Evolutionary conservation across 805 yeast species (phyloP).

Genomic region (Myxozyma neotropica): DNA sequence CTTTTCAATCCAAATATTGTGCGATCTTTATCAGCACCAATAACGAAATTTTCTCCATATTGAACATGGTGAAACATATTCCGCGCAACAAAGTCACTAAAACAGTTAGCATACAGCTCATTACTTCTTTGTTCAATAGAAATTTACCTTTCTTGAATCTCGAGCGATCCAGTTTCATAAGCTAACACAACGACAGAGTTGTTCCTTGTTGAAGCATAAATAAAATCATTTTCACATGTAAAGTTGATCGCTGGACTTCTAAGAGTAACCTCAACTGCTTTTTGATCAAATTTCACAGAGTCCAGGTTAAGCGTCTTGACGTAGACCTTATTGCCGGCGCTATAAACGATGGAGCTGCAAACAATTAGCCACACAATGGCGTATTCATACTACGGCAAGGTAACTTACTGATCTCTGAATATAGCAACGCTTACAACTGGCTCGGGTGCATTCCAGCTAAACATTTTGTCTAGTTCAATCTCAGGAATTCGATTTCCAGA

Average conservation of each 20-base stretch:
- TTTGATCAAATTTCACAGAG: conserved; percentile 11
- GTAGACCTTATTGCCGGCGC: conserved; percentile 20
- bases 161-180: background rate
- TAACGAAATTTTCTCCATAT: background rate
- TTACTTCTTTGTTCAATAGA: background rate
- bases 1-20: conserved; percentile 19
- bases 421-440: conserved; percentile 22
- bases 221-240: conserved; percentile 2
- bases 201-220: conserved; percentile 22
- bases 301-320: conserved; percentile 16
- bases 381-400: background rate
- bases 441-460: conserved; percentile 22
- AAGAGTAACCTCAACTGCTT: conserved; percentile 7
- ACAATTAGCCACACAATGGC: background rate
- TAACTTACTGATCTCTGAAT: conserved; percentile 3
- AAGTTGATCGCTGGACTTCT: conserved; percentile 21
- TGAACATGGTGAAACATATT: conserved; percentile 23
- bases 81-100: conserved; percentile 22
- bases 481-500: background rate
- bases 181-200: conserved; percentile 20
- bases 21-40: conserved; percentile 26
- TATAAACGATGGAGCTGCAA: conserved; percentile 19
- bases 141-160: conserved; percentile 17
- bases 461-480: conserved; percentile 17
- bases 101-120: background rate